Conservation (phyloP, 2,329 filamentous ascomycete genomes). For the Plectosphaerella cucumerina region DNA sequence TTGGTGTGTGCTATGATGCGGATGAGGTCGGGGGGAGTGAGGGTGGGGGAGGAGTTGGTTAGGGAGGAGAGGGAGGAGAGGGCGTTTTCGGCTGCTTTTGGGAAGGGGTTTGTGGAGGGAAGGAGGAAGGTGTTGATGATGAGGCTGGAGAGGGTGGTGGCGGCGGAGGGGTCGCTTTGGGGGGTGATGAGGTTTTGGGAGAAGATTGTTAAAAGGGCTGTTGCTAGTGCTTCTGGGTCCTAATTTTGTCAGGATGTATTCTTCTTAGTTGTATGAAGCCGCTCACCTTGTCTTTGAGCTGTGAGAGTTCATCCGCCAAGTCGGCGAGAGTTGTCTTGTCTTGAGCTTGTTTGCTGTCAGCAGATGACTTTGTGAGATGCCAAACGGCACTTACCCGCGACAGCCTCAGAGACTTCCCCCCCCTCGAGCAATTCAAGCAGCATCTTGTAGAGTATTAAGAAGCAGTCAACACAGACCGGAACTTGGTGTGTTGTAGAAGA, state of each 20-base stretch:
- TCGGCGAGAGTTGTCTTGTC: background rate
- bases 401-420: background rate
- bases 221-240: background rate
- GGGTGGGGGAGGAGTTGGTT: slow-evolving; percentile 4
- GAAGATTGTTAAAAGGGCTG: background rate
- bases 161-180: background rate
- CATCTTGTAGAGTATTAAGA: background rate
- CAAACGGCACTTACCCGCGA: too few relatives aligned
- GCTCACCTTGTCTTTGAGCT: background rate
- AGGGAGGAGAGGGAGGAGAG: slow-evolving; percentile 23
- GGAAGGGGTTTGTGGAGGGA: background rate
- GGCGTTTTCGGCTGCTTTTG: slow-evolving; percentile 1
- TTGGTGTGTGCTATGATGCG: slow-evolving; percentile 26
- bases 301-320: background rate
- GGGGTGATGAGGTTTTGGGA: background rate
- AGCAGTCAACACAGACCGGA: background rate
- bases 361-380: too few relatives aligned
- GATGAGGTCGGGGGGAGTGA: slow-evolving; percentile 19
- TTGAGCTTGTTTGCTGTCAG: too few relatives aligned
- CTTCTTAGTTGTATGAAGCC: background rate
- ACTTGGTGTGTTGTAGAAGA: background rate
- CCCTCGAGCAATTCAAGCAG: background rate
- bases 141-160: background rate
- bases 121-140: background rate
- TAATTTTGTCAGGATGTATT: background rate